Evolutionary conservation across 2,329 filamentous ascomycete species (phyloP).

Genomic region (Cladosporium sp.): DNA sequence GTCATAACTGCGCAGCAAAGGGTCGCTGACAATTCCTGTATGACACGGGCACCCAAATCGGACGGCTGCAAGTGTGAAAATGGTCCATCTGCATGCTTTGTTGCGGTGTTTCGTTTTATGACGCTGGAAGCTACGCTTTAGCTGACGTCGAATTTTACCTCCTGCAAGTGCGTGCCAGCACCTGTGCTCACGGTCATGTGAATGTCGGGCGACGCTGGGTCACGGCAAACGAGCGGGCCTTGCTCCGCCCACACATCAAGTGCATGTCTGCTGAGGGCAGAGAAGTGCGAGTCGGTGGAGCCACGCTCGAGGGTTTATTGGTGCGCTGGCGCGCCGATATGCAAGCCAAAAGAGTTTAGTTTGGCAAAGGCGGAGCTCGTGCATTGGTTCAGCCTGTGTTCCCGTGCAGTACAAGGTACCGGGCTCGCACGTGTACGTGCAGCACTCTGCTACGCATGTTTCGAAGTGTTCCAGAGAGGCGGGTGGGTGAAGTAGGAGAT

Average conservation of each 20-base stretch:
- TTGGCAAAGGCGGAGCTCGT: slow-evolving; percentile 17
- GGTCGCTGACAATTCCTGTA: slow-evolving; percentile 11
- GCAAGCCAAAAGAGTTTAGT: slow-evolving; percentile 21
- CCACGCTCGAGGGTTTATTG: slow-evolving; percentile 16
- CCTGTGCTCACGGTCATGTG: slow-evolving; percentile 31
- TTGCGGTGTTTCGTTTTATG: neutral
- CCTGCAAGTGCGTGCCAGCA: slow-evolving; percentile 29
- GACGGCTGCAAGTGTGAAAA: neutral
- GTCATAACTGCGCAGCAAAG: slow-evolving; percentile 11
- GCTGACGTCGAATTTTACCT: slow-evolving; percentile 36
- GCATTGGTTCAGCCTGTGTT: slow-evolving; percentile 14
- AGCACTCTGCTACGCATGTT: slow-evolving; percentile 11
- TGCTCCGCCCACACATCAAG: slow-evolving; percentile 18
- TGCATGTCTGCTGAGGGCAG: slow-evolving; percentile 19
- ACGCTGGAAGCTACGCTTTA: slow-evolving; percentile 8
- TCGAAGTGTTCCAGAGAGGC: neutral
- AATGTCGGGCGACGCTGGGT: slow-evolving; percentile 29
- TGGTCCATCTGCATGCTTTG: neutral
- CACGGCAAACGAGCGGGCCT: slow-evolving; percentile 18
- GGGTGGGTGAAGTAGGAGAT: neutral
- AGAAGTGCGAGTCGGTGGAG: slow-evolving; percentile 18
- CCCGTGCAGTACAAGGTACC: slow-evolving; percentile 4
- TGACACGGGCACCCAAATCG: neutral
- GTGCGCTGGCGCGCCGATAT: slow-evolving; percentile 21
- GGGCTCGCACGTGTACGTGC: slow-evolving; percentile 19